Evolutionary conservation across 768 basidiomycete species (phyloP).

Genomic region (Russula emetica): DNA sequence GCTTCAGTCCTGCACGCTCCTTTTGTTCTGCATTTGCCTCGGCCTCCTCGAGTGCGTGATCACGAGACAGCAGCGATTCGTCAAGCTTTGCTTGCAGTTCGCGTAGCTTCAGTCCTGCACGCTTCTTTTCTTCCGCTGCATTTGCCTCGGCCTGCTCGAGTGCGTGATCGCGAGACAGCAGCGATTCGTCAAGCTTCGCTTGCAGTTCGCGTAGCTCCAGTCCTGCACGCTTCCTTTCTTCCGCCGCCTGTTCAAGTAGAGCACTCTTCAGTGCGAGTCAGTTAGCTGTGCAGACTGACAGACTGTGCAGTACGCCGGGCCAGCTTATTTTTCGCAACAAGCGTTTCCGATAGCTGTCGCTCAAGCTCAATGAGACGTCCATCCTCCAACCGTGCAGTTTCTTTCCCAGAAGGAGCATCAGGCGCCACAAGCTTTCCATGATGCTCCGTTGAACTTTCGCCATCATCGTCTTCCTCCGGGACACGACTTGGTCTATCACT

Average conservation of each 20-base stretch:
- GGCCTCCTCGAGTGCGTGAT: too few species aligned
- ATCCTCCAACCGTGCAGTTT: slow-evolving; percentile 66
- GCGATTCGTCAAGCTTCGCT: slow-evolving; percentile 56
- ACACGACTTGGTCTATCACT: slow-evolving; percentile 32
- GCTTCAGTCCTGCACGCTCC: too few species aligned
- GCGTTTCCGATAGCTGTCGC: slow-evolving; percentile 50
- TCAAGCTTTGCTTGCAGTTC: too few species aligned
- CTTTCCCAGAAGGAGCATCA: slow-evolving; percentile 62
- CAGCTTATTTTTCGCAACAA: slow-evolving; percentile 46
- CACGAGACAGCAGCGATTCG: too few species aligned
- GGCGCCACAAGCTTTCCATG: slow-evolving; percentile 59
- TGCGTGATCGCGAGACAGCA: slow-evolving; percentile 46
- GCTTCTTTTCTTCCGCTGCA: too few species aligned
- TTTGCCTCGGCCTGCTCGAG: too few species aligned
- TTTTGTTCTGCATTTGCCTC: too few species aligned
- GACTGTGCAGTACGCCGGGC: slow-evolving; percentile 70
- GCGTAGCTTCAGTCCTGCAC: too few species aligned
- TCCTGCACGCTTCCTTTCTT: too few species aligned
- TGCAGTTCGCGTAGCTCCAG: too few species aligned
- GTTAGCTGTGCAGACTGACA: slow-evolving; percentile 66
- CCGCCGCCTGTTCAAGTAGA: slow-evolving; percentile 53
- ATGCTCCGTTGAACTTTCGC: slow-evolving; percentile 53
- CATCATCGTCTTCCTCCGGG: slow-evolving; percentile 51
- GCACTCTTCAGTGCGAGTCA: slow-evolving; percentile 73
- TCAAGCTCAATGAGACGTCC: slow-evolving; percentile 42